Conservation (phyloP, 164 flowering plant genomes). For the Malania oleifera region DNA sequence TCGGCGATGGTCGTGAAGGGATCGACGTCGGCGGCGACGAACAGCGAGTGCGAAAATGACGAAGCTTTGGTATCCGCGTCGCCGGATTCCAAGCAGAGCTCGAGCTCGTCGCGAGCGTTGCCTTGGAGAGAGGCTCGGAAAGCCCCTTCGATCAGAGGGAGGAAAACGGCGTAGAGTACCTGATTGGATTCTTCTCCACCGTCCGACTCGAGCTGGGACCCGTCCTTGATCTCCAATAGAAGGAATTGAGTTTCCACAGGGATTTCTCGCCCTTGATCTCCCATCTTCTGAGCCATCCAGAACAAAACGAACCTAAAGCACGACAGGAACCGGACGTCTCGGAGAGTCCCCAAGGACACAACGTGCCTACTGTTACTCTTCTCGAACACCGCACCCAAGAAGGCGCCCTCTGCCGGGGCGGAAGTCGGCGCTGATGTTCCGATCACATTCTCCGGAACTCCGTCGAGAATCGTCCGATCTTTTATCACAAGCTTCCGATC, state of each 20-base stretch:
- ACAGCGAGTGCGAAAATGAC: conserved; percentile 57
- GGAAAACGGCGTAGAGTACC: conserved; percentile 64
- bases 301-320: conserved; percentile 89
- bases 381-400: conserved; percentile 64
- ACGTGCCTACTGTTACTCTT: conserved; percentile 62
- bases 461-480: conserved; percentile 53
- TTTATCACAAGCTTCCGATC: conserved; percentile 61
- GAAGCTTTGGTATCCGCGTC: conserved; percentile 55
- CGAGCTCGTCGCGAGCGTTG: conserved; percentile 56
- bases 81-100: conserved; percentile 89
- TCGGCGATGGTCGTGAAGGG: conserved; percentile 63
- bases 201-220: conserved; percentile 39
- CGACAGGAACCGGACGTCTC: conserved; percentile 69
- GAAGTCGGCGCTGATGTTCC: conserved; percentile 52
- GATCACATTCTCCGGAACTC: conserved; percentile 65
- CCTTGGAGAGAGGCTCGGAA: conserved; percentile 83
- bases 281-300: conserved; percentile 99
- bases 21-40: conserved; percentile 61
- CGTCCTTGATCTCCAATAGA: conserved; percentile 56
- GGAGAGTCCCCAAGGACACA: conserved; percentile 60
- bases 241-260: conserved; percentile 92
- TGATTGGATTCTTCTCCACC: conserved; percentile 26
- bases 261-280: conserved; percentile 62
- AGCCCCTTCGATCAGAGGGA: conserved; percentile 78
- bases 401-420: conserved; percentile 71